A percentile compares a stretch with the other conserved stretches of the same genome.
Evolutionary conservation across 345 rosid genomes (phyloP).

Genomic region (Gossypium mustelinum): DNA sequence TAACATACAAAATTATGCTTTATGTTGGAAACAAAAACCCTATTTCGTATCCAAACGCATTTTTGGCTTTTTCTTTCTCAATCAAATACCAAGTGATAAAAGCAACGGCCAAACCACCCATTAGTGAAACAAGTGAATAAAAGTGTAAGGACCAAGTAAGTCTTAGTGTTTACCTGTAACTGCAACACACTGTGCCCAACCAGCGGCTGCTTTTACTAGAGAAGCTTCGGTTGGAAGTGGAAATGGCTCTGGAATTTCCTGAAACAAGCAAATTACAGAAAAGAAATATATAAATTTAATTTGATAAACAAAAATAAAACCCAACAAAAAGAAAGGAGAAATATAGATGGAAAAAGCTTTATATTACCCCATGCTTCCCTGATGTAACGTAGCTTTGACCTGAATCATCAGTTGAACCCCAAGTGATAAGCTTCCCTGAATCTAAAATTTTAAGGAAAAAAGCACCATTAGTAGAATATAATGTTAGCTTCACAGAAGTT

Average conservation of each 20-base stretch:
- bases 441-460: conserved; percentile 29
- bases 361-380: conserved; percentile 82
- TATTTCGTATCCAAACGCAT: too few relatives aligned
- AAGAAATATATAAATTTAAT: background rate
- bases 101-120: too few relatives aligned
- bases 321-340: too few relatives aligned
- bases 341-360: background rate
- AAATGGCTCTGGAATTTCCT: conserved; percentile 77
- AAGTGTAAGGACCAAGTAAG: too few relatives aligned
- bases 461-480: too few relatives aligned
- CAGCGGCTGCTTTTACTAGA: conserved; percentile 57
- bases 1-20: too few relatives aligned
- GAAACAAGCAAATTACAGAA: conserved; percentile 24
- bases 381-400: conserved; percentile 65
- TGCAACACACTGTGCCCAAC: conserved; percentile 88
- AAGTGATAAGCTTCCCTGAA: conserved; percentile 70
- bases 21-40: too few relatives aligned
- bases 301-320: too few relatives aligned
- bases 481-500: too few relatives aligned
- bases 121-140: too few relatives aligned
- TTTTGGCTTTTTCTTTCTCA: too few relatives aligned
- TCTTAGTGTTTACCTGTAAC: conserved; percentile 42
- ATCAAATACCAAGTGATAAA: too few relatives aligned
- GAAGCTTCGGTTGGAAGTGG: conserved; percentile 61
- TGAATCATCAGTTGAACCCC: conserved; percentile 78